Conservation (phyloP, 176 grass and related monocot species). For the Hyparrhenia diplandra region DNA sequence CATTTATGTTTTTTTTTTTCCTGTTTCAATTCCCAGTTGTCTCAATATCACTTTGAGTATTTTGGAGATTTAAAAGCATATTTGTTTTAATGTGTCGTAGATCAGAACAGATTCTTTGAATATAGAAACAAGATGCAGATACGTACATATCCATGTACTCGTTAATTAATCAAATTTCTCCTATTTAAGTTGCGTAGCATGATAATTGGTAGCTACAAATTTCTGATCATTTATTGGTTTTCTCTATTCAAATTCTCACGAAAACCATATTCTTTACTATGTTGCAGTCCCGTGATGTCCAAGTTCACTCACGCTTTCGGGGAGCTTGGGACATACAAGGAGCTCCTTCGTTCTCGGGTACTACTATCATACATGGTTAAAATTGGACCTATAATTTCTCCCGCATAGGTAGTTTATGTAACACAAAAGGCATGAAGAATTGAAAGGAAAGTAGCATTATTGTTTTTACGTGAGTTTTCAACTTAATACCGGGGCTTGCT, state of each 20-base stretch:
- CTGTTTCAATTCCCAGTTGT: not conserved
- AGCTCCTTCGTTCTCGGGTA: conserved; percentile 94
- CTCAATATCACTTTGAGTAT: not conserved
- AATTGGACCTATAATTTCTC: not conserved
- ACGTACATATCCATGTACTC: not conserved
- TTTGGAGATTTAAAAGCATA: not conserved
- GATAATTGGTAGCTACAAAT: not conserved
- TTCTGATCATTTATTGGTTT: not conserved
- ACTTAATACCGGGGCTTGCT: not conserved
- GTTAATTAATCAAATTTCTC: not conserved
- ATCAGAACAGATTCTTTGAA: not conserved
- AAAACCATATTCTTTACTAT: conserved; percentile 20
- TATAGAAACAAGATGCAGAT: not conserved
- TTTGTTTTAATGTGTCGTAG: not conserved
- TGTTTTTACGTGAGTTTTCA: conserved; percentile 10
- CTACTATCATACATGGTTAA: not conserved
- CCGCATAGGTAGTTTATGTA: not conserved
- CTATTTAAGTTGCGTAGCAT: not conserved
- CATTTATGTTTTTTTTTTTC: not conserved
- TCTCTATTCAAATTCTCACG: not conserved
- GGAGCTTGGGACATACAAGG: conserved; percentile 76
- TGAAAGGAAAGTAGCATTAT: conserved; percentile 1
- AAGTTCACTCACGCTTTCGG: conserved; percentile 71
- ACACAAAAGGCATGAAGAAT: not conserved
- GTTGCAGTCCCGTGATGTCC: conserved; percentile 58